Base-by-base conservation (phyloP, 345 rosid species). In the Leavenworthia alabamica region DNA sequence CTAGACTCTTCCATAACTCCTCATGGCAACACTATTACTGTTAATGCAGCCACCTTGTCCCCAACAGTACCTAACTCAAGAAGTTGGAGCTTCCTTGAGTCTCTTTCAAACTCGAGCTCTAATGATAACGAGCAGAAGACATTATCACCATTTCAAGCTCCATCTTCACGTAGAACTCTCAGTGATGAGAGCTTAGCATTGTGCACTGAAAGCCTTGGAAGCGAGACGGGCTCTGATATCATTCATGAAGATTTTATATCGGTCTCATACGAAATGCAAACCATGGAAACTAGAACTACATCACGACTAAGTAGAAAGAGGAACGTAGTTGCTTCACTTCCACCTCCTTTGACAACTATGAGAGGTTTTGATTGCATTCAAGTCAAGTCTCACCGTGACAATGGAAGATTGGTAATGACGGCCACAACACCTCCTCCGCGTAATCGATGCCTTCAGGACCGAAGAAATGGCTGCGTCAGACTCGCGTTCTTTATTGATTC, bases 121-220 rank as follows among this genome's bases (percentile, higher is more conserved):
- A 45, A 62, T 16, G 64, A 74, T 40, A 58, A 51, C 14, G 75
- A 77, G 53, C 23, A 47, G 6, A 45, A 36, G 52, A 48, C 67
- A 40, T 49, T 62, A 13, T 29, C 28, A 31, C 19, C 56, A 8
- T 82, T 76, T 59, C 89, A 74, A 47, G 79, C 44, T 55, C 41
- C 6, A 82, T 70, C 82, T 43, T 59, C 76, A 3, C 80, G 82
- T 5, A 48, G 50, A 7, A 52, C 57, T 17, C 83, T 91, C 2
- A 85, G 89, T 29, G 81, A 81, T 28, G 82, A 76, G 74, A 89
- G 98, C 80, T 33, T 91, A 69, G 83, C 82, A 73, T 51, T 91
- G 29, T 91, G 96, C 64, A 91, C 98, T 4, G 96, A 91, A 64
- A 83, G 74, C 58, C 76, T 91, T 7, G 96, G 98, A 2, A 83